phyloP scores from a whole-genome alignment of 495 filamentous ascomycete species.

The Cudoniella acicularis region DNA sequence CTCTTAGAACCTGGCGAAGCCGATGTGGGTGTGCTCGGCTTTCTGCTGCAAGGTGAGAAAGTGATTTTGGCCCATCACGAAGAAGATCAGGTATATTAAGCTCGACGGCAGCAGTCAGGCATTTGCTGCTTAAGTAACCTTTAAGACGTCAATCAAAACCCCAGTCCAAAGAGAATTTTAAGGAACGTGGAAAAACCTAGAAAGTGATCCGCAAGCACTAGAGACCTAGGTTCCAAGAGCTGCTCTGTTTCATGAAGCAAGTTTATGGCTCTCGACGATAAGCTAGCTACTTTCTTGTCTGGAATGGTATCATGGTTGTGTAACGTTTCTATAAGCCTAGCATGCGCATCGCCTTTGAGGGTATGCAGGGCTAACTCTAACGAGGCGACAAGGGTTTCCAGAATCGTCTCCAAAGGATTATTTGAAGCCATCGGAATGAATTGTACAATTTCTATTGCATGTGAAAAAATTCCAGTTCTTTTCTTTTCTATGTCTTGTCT shows the following conservation, averaged over 20 bases:
- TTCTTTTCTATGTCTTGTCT: no score
- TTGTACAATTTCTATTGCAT: no score
- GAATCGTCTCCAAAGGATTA: no score
- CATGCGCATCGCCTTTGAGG: not conserved
- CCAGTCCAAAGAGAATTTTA: not conserved
- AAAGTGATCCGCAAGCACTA: slow-evolving; percentile 19
- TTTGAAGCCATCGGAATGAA: no score
- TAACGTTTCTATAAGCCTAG: not conserved
- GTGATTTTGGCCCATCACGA: no score
- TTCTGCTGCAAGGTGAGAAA: no score
- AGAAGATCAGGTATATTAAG: slow-evolving; percentile 22
- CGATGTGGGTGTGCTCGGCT: no score
- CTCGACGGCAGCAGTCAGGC: slow-evolving; percentile 17
- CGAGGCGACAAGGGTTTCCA: not conserved
- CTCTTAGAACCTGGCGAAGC: no score
- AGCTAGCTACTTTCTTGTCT: not conserved
- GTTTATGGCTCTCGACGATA: not conserved
- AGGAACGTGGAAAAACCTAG: no score
- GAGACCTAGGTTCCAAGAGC: slow-evolving; percentile 7
- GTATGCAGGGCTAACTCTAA: not conserved
- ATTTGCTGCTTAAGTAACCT: slow-evolving; percentile 23
- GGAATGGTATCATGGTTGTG: not conserved
- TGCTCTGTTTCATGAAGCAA: not conserved
- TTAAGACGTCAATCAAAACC: not conserved
- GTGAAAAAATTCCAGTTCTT: no score